A percentile compares a stretch with the other conserved stretches of the same genome.
phyloP scores from a whole-genome alignment of 176 grass and related monocot genomes.

The Phoenix dactylifera region DNA sequence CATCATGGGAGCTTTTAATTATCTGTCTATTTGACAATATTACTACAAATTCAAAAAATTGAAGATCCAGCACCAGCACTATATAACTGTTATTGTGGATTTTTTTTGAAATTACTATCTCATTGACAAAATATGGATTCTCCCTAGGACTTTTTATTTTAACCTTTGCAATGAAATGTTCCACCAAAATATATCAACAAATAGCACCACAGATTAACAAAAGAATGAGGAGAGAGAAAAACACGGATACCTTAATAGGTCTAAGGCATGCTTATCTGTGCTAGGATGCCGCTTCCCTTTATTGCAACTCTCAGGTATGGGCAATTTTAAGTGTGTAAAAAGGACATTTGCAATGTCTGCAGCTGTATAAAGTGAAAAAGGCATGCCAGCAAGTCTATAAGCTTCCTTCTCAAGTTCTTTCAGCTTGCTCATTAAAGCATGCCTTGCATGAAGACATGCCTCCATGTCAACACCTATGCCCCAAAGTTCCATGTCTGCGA shows the following conservation, averaged over 20 bases:
- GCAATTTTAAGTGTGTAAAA: slow-evolving; percentile 78
- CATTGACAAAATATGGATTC: no score
- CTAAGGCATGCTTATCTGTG: slow-evolving; percentile 73
- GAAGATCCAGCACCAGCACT: no score
- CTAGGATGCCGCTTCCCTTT: slow-evolving; percentile 94
- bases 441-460: slow-evolving; percentile 58
- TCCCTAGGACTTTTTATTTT: no score
- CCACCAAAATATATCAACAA: neutral
- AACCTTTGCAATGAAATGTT: neutral
- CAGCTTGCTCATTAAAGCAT: slow-evolving; percentile 75
- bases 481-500: slow-evolving; percentile 93
- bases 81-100: no score
- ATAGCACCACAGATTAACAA: neutral
- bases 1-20: no score
- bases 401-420: slow-evolving; percentile 88
- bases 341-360: slow-evolving; percentile 83
- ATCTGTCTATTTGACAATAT: no score
- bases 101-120: no score
- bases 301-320: slow-evolving; percentile 48
- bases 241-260: slow-evolving; percentile 57
- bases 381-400: slow-evolving; percentile 61
- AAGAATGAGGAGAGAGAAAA: neutral
- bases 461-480: slow-evolving; percentile 95
- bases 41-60: no score
- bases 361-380: slow-evolving; percentile 72